Conservation (phyloP, 106 monocot species). For the Apostasia shenzhenica region DNA sequence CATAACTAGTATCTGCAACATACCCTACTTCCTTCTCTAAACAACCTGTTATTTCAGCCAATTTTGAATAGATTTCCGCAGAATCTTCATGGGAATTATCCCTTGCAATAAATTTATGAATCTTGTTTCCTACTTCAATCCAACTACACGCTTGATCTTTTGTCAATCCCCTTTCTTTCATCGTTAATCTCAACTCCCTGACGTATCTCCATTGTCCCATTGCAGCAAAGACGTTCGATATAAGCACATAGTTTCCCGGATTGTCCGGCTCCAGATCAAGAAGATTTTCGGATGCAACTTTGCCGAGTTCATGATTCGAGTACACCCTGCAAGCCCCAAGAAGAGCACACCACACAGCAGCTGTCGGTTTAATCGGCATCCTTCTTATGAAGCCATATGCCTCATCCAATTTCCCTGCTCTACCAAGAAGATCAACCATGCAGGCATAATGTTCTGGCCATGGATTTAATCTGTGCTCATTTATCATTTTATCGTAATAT, state of each 20-base stretch:
- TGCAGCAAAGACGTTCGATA: constrained; percentile 67
- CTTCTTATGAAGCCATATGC: constrained; percentile 56
- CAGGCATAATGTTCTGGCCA: constrained; percentile 92
- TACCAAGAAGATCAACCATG: constrained; percentile 72
- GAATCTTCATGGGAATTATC: constrained; percentile 45
- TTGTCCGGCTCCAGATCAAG: constrained; percentile 73
- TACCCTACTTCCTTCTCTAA: constrained; percentile 49
- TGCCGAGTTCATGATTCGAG: constrained; percentile 31
- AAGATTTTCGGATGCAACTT: constrained; percentile 54
- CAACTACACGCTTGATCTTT: constrained; percentile 74
- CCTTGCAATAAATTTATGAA: constrained; percentile 61
- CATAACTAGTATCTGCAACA: constrained; percentile 34
- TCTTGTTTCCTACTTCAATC: constrained; percentile 60
- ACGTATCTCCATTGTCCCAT: constrained; percentile 59
- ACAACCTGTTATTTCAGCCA: constrained; percentile 41
- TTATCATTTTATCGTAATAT: constrained; percentile 35
- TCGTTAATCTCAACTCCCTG: constrained; percentile 38
- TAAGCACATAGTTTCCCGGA: constrained; percentile 68
- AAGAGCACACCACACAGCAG: constrained; percentile 70
- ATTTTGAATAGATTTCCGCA: constrained; percentile 37
- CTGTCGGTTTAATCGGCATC: constrained; percentile 50
- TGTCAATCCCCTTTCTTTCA: constrained; percentile 49
- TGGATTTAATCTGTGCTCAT: constrained; percentile 35
- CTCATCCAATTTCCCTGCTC: constrained; percentile 52
- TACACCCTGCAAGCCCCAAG: constrained; percentile 71